phyloP scores from a whole-genome alignment of 2,329 filamentous ascomycete genomes.

The Xylaria arbuscula region DNA sequence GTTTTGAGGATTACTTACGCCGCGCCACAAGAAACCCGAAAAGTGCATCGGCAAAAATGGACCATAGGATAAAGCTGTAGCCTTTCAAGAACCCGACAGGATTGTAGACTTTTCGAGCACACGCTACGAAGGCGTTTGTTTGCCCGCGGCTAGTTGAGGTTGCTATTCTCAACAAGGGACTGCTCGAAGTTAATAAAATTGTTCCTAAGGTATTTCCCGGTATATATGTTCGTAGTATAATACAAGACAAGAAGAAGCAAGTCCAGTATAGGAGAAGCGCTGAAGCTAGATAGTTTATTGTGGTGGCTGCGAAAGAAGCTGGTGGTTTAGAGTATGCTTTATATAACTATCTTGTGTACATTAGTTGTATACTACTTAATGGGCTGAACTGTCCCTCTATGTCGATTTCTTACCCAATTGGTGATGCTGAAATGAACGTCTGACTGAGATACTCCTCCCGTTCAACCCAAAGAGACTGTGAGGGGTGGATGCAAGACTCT shows the following conservation, averaged over 20 bases:
- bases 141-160: conserved; percentile 11
- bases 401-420: background rate
- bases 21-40: conserved; percentile 62
- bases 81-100: conserved; percentile 65
- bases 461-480: conserved; percentile 5
- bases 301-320: background rate
- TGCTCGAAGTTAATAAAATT: background rate
- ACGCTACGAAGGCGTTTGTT: conserved; percentile 34
- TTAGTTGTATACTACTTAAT: background rate
- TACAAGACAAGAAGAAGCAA: background rate
- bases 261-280: background rate
- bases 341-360: background rate
- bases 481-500: background rate
- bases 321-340: background rate
- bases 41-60: conserved; percentile 59
- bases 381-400: background rate
- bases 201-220: background rate
- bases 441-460: background rate
- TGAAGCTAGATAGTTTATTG: background rate
- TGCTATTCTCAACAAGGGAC: conserved; percentile 21
- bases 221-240: background rate
- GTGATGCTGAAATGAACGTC: background rate
- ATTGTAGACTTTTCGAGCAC: conserved; percentile 54
- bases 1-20: conserved; percentile 1
- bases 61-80: conserved; percentile 68